Conservation (phyloP, 345 rosid genomes). For the Brassica nigra region DNA sequence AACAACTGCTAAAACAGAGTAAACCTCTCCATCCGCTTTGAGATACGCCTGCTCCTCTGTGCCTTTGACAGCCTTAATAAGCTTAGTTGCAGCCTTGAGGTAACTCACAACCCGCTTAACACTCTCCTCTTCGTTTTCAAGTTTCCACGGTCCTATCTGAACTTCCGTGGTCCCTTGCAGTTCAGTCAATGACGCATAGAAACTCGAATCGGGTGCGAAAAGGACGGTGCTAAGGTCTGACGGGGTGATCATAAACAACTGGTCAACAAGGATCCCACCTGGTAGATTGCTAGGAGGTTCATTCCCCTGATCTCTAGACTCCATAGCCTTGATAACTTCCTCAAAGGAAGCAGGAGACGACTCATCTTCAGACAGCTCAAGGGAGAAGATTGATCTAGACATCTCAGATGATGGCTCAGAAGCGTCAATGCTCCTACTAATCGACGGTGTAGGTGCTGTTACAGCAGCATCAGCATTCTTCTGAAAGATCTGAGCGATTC, state of each 20-base stretch:
- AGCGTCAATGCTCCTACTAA: constrained; percentile 46
- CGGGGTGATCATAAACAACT: constrained; percentile 59
- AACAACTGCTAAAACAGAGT: constrained; percentile 59
- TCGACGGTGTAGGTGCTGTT: constrained; percentile 25
- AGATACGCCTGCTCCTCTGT: constrained; percentile 80
- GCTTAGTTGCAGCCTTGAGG: constrained; percentile 73
- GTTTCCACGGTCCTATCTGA: constrained; percentile 72
- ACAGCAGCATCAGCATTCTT: constrained; percentile 48
- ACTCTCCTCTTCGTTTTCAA: constrained; percentile 58
- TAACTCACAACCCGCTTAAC: constrained; percentile 68
- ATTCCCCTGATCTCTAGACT: constrained; percentile 62
- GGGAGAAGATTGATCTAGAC: constrained; percentile 41
- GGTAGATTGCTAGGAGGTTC: constrained; percentile 75
- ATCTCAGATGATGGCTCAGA: constrained; percentile 56
- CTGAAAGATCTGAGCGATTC: constrained; percentile 81
- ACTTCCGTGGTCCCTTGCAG: constrained; percentile 77
- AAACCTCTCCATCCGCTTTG: constrained; percentile 77
- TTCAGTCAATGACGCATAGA: constrained; percentile 57
- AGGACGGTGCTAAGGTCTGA: constrained; percentile 65
- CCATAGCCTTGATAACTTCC: constrained; percentile 62
- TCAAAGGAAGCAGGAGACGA: constrained; percentile 59
- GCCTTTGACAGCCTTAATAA: constrained; percentile 82
- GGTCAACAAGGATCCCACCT: constrained; percentile 85
- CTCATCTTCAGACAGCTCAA: constrained; percentile 54
- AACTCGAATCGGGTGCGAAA: constrained; percentile 76